Evolutionary conservation across 371 early-diverging fungal genomes (phyloP).

Genomic region (Mucor velutinosus): DNA sequence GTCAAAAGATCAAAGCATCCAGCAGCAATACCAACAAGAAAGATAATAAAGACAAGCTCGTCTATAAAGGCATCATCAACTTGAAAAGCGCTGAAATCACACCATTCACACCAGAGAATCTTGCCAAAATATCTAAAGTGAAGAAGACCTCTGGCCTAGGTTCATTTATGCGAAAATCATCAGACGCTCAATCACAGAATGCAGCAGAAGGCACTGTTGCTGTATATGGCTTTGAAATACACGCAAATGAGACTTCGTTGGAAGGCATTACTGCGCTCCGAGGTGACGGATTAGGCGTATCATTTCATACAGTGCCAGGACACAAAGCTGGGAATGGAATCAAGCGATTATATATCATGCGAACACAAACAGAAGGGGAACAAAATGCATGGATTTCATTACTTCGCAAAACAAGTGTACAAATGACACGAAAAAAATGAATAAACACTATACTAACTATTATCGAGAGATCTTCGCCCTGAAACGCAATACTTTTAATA

Average conservation of each 20-base stretch:
- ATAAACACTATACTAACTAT: background rate
- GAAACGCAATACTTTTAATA: background rate
- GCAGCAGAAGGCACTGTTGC: background rate
- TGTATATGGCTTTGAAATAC: slow-evolving; percentile 24
- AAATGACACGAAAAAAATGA: slow-evolving; percentile 9
- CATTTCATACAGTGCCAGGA: slow-evolving; percentile 7
- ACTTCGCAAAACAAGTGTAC: slow-evolving; percentile 6
- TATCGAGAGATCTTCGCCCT: background rate
- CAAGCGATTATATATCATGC: slow-evolving; percentile 14
- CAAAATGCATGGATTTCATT: slow-evolving; percentile 24
- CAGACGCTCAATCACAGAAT: background rate
- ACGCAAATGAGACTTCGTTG: background rate
- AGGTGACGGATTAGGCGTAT: background rate
- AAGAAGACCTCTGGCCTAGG: slow-evolving; percentile 9
- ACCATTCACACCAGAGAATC: slow-evolving; percentile 5
- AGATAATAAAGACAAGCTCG: background rate
- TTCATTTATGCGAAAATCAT: slow-evolving; percentile 17
- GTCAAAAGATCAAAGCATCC: slow-evolving; percentile 16
- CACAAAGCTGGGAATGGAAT: background rate
- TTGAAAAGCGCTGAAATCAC: slow-evolving; percentile 16
- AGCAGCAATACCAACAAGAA: background rate
- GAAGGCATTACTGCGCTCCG: background rate
- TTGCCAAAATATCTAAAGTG: slow-evolving; percentile 12
- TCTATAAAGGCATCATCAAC: slow-evolving; percentile 21
- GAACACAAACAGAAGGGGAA: slow-evolving; percentile 22